These are phyloP conservation scores for Chlamydomonas urium DNA, from an alignment of 139 green algal species.

Conservation along the genomic window DNA sequence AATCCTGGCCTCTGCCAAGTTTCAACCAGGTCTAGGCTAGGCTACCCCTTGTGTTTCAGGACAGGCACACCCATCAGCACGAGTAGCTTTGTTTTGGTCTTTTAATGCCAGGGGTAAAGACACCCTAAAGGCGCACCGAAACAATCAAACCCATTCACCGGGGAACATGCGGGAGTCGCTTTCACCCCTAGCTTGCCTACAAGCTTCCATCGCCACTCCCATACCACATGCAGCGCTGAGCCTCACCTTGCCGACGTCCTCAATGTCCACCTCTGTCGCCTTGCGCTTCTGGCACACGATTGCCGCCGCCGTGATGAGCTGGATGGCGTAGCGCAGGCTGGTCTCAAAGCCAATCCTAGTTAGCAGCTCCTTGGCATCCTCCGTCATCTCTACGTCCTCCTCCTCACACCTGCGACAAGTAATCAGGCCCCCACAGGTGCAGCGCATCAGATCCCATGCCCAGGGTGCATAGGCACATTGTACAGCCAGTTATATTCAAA, in stretches of 20 bases:
- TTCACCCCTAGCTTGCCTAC: no score
- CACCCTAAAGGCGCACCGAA: no score
- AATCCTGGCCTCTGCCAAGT: no score
- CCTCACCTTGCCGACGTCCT: constrained; percentile 76
- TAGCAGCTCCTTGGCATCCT: constrained; percentile 92
- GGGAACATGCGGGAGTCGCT: no score
- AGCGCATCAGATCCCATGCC: not conserved
- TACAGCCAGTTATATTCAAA: not conserved
- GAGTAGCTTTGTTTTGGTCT: no score
- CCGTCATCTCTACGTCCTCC: constrained; percentile 90
- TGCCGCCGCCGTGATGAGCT: constrained; percentile 89
- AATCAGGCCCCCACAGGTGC: not conserved
- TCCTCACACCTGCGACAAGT: constrained; percentile 80
- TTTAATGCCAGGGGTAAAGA: no score
- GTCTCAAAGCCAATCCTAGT: constrained; percentile 91
- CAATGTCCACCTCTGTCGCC: constrained; percentile 80
- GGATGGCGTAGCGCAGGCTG: constrained; percentile 91
- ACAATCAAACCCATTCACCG: no score
- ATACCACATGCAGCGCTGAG: no score
- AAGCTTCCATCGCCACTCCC: no score
- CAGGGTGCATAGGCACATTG: not conserved
- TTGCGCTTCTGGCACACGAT: constrained; percentile 86
- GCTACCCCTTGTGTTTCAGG: no score
- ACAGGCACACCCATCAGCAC: no score
- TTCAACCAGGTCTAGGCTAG: no score